phyloP scores from a whole-genome alignment of 805 yeast species.

The Tetrapisispora taiwanensis region DNA sequence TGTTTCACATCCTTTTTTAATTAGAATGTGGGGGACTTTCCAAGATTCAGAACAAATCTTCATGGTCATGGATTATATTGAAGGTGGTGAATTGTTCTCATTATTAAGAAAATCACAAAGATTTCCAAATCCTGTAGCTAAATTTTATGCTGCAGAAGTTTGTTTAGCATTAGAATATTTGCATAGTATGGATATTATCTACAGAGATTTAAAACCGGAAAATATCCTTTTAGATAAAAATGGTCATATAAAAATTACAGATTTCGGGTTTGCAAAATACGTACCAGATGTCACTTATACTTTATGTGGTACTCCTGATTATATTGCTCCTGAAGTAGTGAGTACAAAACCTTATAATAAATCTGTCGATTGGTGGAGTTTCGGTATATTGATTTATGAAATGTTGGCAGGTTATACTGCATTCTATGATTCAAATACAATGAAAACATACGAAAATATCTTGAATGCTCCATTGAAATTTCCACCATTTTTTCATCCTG shows the following conservation, averaged over 20 bases:
- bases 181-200: conserved; percentile 73
- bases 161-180: conserved; percentile 71
- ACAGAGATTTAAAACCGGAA: conserved; percentile 86
- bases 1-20: conserved; percentile 81
- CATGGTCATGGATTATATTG: conserved; percentile 93
- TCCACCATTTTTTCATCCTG: conserved; percentile 67
- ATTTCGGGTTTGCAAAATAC: conserved; percentile 88
- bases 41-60: conserved; percentile 75
- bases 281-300: conserved; percentile 88
- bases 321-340: conserved; percentile 92
- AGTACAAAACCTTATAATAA: conserved; percentile 88
- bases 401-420: conserved; percentile 95
- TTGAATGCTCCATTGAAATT: conserved; percentile 65
- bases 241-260: conserved; percentile 84
- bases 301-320: conserved; percentile 89
- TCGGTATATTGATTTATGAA: conserved; percentile 82
- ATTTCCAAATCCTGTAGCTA: conserved; percentile 93
- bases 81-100: conserved; percentile 87
- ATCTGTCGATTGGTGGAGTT: conserved; percentile 95
- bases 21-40: conserved; percentile 93
- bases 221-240: conserved; percentile 74
- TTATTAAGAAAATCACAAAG: conserved; percentile 76
- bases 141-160: conserved; percentile 90
- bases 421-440: conserved; percentile 81
- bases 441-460: conserved; percentile 89